Evolutionary conservation across 176 grass and related monocot genomes (phyloP).

Genomic region (Calamus simplicifolius): DNA sequence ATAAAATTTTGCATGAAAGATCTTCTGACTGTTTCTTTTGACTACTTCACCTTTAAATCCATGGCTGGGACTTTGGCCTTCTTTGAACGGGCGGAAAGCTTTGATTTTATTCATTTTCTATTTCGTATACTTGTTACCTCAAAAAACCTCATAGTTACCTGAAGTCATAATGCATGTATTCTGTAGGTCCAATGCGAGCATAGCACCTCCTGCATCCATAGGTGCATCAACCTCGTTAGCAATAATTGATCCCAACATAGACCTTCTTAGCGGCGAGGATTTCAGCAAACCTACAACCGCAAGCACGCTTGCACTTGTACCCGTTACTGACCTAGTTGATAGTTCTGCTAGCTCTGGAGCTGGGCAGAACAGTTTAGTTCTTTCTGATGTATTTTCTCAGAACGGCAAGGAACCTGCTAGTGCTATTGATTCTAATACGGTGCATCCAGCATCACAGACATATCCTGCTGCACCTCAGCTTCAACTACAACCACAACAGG

Average conservation of each 20-base stretch:
- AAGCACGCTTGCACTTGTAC: slow-evolving; percentile 59
- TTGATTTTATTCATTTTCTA: too few species aligned
- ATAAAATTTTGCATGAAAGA: too few species aligned
- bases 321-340: slow-evolving; percentile 34
- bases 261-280: slow-evolving; percentile 84
- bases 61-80: too few species aligned
- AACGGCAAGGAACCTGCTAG: slow-evolving; percentile 31
- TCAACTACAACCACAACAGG: slow-evolving; percentile 26
- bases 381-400: slow-evolving; percentile 74
- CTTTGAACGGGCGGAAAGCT: too few species aligned
- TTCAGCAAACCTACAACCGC: slow-evolving; percentile 62
- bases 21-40: too few species aligned
- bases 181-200: slow-evolving; percentile 38
- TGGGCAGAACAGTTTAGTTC: slow-evolving; percentile 66
- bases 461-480: slow-evolving; percentile 9
- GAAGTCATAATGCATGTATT: background rate
- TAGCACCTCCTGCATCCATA: slow-evolving; percentile 43
- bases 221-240: slow-evolving; percentile 23
- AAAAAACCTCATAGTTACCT: too few species aligned
- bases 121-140: too few species aligned
- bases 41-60: too few species aligned
- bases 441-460: slow-evolving; percentile 41
- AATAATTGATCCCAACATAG: slow-evolving; percentile 40
- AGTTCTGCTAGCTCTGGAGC: slow-evolving; percentile 27
- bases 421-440: slow-evolving; percentile 34